Evolutionary conservation across 139 green algal genomes (phyloP).

Genomic region (Micractinium sp.): DNA sequence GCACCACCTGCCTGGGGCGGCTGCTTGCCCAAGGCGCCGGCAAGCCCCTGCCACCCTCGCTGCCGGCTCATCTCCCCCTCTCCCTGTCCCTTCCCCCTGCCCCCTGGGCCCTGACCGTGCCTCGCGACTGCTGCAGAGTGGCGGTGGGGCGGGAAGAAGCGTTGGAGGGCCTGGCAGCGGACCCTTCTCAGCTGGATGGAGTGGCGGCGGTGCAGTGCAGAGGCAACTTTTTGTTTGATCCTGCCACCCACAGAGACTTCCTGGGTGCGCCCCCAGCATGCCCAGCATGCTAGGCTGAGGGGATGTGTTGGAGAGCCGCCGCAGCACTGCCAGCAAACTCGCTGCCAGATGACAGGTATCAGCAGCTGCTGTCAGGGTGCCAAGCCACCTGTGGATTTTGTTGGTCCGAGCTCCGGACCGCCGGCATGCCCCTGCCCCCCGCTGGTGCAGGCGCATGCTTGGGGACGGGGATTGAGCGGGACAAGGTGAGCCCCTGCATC

Average conservation of each 20-base stretch:
- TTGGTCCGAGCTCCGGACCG: too few species aligned
- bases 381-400: neutral
- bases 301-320: neutral
- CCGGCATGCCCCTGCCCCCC: neutral
- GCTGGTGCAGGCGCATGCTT: slow-evolving; percentile 51
- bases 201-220: slow-evolving; percentile 72
- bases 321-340: too few species aligned
- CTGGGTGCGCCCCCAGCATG: slow-evolving; percentile 54
- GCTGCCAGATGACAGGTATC: too few species aligned
- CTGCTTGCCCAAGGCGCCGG: neutral
- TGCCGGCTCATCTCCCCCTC: neutral
- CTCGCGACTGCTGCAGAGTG: slow-evolving; percentile 46
- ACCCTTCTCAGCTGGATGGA: slow-evolving; percentile 38
- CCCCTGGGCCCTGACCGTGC: too few species aligned
- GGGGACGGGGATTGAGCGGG: slow-evolving; percentile 70
- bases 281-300: too few species aligned
- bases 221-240: slow-evolving; percentile 82
- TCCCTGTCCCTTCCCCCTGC: neutral
- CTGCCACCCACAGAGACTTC: slow-evolving; percentile 82
- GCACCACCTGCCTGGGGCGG: neutral
- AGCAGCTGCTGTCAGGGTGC: too few species aligned
- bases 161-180: slow-evolving; percentile 32
- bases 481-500: slow-evolving; percentile 22
- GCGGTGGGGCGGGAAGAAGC: slow-evolving; percentile 66
- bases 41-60: neutral